These are phyloP conservation scores for Brassica hybrid DNA, from an alignment of 441 rosid species.

Conservation along the genomic window DNA sequence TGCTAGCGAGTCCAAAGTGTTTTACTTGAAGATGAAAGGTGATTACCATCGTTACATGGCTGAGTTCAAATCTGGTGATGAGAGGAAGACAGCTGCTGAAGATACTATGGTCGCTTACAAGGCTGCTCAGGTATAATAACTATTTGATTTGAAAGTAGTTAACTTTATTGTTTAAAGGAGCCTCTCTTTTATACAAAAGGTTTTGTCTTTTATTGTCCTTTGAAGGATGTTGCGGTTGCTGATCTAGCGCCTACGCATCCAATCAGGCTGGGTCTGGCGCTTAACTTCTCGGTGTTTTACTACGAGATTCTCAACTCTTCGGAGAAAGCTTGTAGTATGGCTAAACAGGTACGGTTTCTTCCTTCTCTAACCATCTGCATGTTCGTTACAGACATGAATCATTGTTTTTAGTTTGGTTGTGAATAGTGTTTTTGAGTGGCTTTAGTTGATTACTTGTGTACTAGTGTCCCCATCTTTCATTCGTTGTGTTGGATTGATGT, in stretches of 20 bases:
- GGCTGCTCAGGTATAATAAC: slow-evolving; percentile 9
- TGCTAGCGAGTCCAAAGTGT: background rate
- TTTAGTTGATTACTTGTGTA: background rate
- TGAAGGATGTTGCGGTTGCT: slow-evolving; percentile 47
- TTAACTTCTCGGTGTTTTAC: slow-evolving; percentile 59
- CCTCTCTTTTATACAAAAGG: background rate
- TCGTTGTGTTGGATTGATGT: slow-evolving; percentile 31
- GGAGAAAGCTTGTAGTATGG: slow-evolving; percentile 58
- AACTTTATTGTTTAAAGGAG: background rate
- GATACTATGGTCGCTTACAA: slow-evolving; percentile 7
- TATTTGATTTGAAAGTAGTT: background rate
- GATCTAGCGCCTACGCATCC: slow-evolving; percentile 59
- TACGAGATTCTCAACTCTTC: slow-evolving; percentile 59
- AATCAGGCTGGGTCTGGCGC: slow-evolving; percentile 55
- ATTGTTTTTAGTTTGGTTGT: background rate
- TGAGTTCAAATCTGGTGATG: background rate
- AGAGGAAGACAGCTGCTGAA: slow-evolving; percentile 5
- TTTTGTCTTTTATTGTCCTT: background rate
- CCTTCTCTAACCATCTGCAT: background rate
- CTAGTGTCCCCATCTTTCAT: background rate
- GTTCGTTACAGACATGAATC: background rate
- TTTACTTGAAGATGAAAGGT: slow-evolving; percentile 1
- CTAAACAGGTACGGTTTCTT: slow-evolving; percentile 47
- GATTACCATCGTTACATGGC: slow-evolving; percentile 1
- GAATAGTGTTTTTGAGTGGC: background rate